A percentile compares a stretch with the other conserved stretches of the same genome.
phyloP scores from a whole-genome alignment of 2,329 filamentous ascomycete genomes.

The Penicillium janthinellum region DNA sequence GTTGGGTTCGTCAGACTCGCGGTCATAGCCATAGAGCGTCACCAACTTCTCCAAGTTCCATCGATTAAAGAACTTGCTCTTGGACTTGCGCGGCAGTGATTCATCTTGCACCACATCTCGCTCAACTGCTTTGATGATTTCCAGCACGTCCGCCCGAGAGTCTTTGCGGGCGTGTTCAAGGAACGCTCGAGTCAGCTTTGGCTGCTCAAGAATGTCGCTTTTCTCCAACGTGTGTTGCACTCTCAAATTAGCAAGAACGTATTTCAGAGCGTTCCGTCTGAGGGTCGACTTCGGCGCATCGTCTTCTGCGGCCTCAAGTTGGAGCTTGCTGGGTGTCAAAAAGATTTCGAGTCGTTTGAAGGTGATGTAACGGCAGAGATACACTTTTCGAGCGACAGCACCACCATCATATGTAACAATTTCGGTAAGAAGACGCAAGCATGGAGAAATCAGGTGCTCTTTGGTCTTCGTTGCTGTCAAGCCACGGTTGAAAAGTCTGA shows the following conservation, averaged over 20 bases:
- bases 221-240: slow-evolving; percentile 77
- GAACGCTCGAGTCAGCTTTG: slow-evolving; percentile 67
- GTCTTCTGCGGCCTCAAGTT: slow-evolving; percentile 58
- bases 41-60: slow-evolving; percentile 72
- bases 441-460: slow-evolving; percentile 85
- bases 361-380: slow-evolving; percentile 74
- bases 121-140: slow-evolving; percentile 72
- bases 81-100: slow-evolving; percentile 70
- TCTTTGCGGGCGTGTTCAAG: slow-evolving; percentile 79
- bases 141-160: slow-evolving; percentile 70
- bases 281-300: slow-evolving; percentile 74
- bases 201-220: slow-evolving; percentile 77
- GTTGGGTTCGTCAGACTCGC: slow-evolving; percentile 49
- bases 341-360: slow-evolving; percentile 80
- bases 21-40: slow-evolving; percentile 64
- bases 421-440: slow-evolving; percentile 81
- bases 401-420: slow-evolving; percentile 86
- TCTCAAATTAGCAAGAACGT: slow-evolving; percentile 76
- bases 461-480: slow-evolving; percentile 79
- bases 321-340: slow-evolving; percentile 66
- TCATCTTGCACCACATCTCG: slow-evolving; percentile 73
- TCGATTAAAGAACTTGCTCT: slow-evolving; percentile 74
- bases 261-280: slow-evolving; percentile 78
- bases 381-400: slow-evolving; percentile 73
- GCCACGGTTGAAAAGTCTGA: slow-evolving; percentile 77